These are phyloP conservation scores for Trichophyton simii DNA, from an alignment of 2,329 filamentous ascomycete species.

Conservation along the genomic window DNA sequence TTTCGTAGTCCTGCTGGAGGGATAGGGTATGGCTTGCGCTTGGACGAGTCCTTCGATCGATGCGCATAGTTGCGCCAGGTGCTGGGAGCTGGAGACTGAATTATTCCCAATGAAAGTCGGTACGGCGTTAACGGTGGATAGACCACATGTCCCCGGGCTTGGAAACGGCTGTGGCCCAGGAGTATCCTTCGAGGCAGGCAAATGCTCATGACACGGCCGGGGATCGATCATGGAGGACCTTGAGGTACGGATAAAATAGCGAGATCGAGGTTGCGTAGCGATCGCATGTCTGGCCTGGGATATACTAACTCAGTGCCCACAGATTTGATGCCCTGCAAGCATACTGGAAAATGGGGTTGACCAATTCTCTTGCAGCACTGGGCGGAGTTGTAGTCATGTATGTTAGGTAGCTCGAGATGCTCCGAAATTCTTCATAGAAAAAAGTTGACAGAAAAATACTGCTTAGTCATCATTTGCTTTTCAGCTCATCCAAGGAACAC, in stretches of 20 bases:
- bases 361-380: neutral
- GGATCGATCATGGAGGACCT: neutral
- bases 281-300: neutral
- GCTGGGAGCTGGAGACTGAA: neutral
- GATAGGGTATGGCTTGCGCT: constrained; percentile 14
- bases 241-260: neutral
- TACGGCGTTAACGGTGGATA: neutral
- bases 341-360: neutral
- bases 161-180: constrained; percentile 7
- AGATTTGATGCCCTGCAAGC: neutral
- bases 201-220: constrained; percentile 32
- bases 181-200: constrained; percentile 21
- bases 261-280: neutral
- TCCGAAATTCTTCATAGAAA: neutral
- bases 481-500: no score
- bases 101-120: neutral
- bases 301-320: neutral
- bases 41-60: constrained; percentile 2
- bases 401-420: neutral
- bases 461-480: neutral
- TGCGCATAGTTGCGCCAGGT: neutral
- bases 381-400: no score
- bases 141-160: neutral
- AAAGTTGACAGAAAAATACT: neutral
- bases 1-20: constrained; percentile 14